Conservation (phyloP, 1,284 basidiomycete genomes). For the Pyrrhoderma lamaoense region DNA sequence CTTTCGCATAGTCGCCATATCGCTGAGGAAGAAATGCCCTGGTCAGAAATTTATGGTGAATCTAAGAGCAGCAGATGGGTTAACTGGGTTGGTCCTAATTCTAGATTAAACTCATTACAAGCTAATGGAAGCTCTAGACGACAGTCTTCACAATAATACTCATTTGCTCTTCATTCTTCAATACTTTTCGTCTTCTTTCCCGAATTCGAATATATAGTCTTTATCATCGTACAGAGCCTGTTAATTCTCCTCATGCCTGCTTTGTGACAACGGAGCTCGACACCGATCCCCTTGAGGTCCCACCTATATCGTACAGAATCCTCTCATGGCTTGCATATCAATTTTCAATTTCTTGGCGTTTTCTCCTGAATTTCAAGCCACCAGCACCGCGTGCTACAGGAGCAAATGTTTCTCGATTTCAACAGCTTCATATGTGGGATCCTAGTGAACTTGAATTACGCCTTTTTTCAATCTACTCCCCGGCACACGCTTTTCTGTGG, state of each 20-base stretch:
- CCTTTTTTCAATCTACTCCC: constrained; percentile 71
- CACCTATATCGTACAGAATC: constrained; percentile 31
- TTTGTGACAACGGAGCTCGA: constrained; percentile 51
- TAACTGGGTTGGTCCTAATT: constrained; percentile 51
- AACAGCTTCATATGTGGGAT: constrained; percentile 71
- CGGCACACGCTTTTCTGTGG: constrained; percentile 67
- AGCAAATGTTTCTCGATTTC: constrained; percentile 41
- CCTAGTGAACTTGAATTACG: constrained; percentile 65
- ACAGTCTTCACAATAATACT: constrained; percentile 50
- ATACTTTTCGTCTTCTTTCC: constrained; percentile 58
- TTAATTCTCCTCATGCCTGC: constrained; percentile 58
- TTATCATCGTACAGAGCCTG: constrained; percentile 50
- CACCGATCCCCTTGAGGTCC: constrained; percentile 36
- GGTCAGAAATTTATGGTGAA: constrained; percentile 70
- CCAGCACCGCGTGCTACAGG: constrained; percentile 36
- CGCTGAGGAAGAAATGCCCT: constrained; percentile 59
- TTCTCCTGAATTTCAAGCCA: constrained; percentile 56
- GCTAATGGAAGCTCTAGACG: constrained; percentile 36
- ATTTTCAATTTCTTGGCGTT: constrained; percentile 51
- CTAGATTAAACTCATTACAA: neutral
- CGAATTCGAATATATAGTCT: constrained; percentile 61
- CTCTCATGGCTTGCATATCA: constrained; percentile 38
- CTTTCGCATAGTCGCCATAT: constrained; percentile 48
- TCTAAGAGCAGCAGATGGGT: constrained; percentile 61
- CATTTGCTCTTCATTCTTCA: constrained; percentile 43